Evolutionary conservation across 2,329 filamentous ascomycete genomes (phyloP), one percentile per base, ranked within the genome.

Genomic region (Claviceps spartinae): DNA sequence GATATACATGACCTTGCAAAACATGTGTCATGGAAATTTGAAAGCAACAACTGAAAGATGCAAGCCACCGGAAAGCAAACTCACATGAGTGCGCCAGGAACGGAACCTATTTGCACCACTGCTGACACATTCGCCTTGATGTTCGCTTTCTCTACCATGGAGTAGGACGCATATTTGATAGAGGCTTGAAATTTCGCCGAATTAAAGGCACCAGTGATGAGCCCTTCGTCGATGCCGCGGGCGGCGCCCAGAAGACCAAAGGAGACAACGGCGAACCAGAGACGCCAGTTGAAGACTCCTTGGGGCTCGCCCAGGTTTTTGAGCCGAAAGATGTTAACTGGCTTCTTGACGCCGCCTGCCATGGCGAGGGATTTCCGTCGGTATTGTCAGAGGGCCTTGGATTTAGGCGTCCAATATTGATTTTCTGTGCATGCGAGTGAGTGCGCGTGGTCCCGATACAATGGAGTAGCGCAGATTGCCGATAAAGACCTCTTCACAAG

Each of bases 41-140:
- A 11, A 34, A 11, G 30, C 30, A 34, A 11, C 9, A 42, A 30
- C 30, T 34, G 30, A 11, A 7, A n/a, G 11, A 14, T 20, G 16
- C 3, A 20, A 26, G 16, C 48, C 24, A 30, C 14, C 20, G 5
- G 36, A 16, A 24, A 4, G 22, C 8, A 8, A 22, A 52, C 67
- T 62, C 62, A 72, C 70, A 75, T 74, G 36, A 87, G 71, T 34
- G 85, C 83, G 44, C 86, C 86, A 4, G 72, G 81, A 36, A 90
- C 84, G 22, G 79, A 85, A 22, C 86, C 86, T 60, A 89, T 80
- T 66, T 89, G 86, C 0, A 90, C 85, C 86, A 90, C 89, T 47
- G 83, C 78, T 1, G 85, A 84, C 52, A 90, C 84, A 65, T 90
- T 90, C 58, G 77, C 81, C 67, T 85, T 81, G 68, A 84, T 82